These are phyloP conservation scores for Ostreobium quekettii DNA, from an alignment of 139 green algal species.

Conservation along the genomic window DNA sequence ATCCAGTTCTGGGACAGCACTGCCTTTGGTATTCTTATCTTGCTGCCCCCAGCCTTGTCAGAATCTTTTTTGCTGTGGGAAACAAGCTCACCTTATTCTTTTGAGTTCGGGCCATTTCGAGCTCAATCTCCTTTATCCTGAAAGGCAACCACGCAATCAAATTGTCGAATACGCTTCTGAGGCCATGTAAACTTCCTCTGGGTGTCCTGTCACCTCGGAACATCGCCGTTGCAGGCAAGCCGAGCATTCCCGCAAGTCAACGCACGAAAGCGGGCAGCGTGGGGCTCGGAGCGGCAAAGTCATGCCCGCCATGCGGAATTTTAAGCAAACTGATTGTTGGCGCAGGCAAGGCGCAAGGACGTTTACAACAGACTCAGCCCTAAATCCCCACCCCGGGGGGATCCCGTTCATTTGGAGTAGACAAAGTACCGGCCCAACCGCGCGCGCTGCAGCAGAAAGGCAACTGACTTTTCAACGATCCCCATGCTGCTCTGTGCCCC, in stretches of 20 bases:
- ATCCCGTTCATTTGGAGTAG: neutral
- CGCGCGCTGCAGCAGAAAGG: neutral
- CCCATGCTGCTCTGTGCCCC: too few relatives aligned
- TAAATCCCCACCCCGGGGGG: neutral
- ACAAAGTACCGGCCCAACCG: neutral
- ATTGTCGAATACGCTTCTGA: too few relatives aligned
- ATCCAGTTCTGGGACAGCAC: neutral
- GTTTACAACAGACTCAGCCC: neutral
- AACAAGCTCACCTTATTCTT: constrained; percentile 84
- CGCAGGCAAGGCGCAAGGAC: neutral
- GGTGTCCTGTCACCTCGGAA: too few relatives aligned
- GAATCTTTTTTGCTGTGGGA: neutral
- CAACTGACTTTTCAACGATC: constrained; percentile 69
- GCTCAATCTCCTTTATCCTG: constrained; percentile 95
- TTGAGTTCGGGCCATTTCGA: constrained; percentile 93
- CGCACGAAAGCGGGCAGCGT: too few relatives aligned
- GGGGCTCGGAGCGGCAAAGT: neutral
- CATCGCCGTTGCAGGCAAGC: too few relatives aligned
- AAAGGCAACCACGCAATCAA: neutral
- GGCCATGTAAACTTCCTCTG: too few relatives aligned
- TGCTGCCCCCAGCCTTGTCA: neutral
- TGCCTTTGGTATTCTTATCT: neutral
- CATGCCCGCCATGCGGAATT: neutral
- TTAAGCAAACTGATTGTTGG: neutral
- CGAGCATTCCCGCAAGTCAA: too few relatives aligned